Evolutionary conservation across 352 stramenopile species (phyloP), one percentile per base, ranked within the genome.

Genomic region (Pythium inflatum): DNA sequence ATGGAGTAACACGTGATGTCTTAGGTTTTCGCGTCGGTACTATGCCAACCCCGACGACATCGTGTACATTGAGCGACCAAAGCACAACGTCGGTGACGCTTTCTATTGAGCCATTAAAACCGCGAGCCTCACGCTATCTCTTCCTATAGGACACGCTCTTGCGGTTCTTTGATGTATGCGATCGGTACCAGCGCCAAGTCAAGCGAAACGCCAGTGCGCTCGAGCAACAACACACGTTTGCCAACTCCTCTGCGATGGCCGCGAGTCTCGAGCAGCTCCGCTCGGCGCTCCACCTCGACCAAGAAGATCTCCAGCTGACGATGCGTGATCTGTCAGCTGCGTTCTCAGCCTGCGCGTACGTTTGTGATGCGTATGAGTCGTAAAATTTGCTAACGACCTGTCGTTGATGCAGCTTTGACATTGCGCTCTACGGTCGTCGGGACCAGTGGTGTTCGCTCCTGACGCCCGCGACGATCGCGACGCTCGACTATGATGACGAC

Each of bases 141-240:
- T n/a, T n/a, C n/a, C n/a, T n/a, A n/a, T n/a, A 90, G 81, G 83
- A 92, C 46, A 73, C 56, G 6, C 50, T 88, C 8, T 53, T 91
- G 40, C 84, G 86, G 16, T 94, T 92, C 76, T 92, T 83, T 66
- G 84, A 92, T 58, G 70, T 76, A 28, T 94, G 86, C 51, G 71
- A 77, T 20, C 79, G 71, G 25, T 94, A 94, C 63, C 62, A 80
- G 46, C 57, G 31, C 0, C 54, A 85, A n/a, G 82, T 94, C 18
- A 87, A 84, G 45, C 57, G 79, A 38, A 92, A 91, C 68, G 57
- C 62, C 8, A 87, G 67, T 25, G 77, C 80, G 5, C 70, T 80
- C 27, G 63, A 54, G 3, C 68, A 94, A 70, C 63, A 68, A 41
- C 73, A 56, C 22, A 74, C 65, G n/a, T 91, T 85, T 41, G 66